Conservation (phyloP, 2,329 filamentous ascomycete genomes). For the Nigrograna mackinnonii region DNA sequence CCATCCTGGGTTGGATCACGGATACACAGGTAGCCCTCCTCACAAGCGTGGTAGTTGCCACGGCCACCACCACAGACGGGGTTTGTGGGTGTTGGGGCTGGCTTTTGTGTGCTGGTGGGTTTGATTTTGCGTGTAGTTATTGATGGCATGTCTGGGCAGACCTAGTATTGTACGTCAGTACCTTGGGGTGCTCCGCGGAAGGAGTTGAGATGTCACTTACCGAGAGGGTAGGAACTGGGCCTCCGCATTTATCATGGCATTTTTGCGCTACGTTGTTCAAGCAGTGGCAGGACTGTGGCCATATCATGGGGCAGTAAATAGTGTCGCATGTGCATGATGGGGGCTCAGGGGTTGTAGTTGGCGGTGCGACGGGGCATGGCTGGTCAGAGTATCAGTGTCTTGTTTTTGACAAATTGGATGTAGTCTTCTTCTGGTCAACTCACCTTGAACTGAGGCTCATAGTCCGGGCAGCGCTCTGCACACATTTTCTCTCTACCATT, state of each 20-base stretch:
- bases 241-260: slow-evolving; percentile 34
- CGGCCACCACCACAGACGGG: slow-evolving; percentile 32
- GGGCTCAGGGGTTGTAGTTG: slow-evolving; percentile 9
- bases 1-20: slow-evolving; percentile 30
- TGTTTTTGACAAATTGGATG: background rate
- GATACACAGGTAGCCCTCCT: slow-evolving; percentile 27
- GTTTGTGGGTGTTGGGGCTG: slow-evolving; percentile 11
- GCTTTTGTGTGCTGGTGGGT: too few species aligned
- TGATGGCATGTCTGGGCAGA: too few species aligned
- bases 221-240: slow-evolving; percentile 13
- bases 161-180: too few species aligned
- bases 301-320: slow-evolving; percentile 21
- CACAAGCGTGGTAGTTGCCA: slow-evolving; percentile 10
- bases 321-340: slow-evolving; percentile 23
- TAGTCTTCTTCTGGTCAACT: slow-evolving; percentile 8
- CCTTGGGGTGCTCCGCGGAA: too few species aligned
- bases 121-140: too few species aligned
- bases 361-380: slow-evolving; percentile 14
- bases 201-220: too few species aligned
- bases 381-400: slow-evolving; percentile 5
- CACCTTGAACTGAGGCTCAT: slow-evolving; percentile 17
- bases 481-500: slow-evolving; percentile 28
- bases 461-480: slow-evolving; percentile 24
- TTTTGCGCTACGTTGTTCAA: slow-evolving; percentile 19
- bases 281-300: slow-evolving; percentile 33